Base-by-base conservation (phyloP, 2,329 filamentous ascomycete genomes). In the Trichoderma hamatum region DNA sequence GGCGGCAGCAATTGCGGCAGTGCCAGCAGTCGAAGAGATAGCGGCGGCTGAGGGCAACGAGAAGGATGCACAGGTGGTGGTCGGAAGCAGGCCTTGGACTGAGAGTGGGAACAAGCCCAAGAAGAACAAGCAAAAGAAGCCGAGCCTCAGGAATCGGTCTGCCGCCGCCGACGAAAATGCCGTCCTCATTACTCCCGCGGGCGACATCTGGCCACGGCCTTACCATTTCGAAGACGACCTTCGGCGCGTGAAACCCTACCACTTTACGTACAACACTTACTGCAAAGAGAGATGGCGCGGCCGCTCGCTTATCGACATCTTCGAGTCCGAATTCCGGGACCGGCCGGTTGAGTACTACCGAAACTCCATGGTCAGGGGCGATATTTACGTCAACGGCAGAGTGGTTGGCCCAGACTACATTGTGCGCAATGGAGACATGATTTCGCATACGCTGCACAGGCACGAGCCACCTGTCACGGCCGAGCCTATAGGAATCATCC, bases 231-330 rank as follows among this genome's bases (percentile, higher is more conserved):
- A 97, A 74, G 90, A 91, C 73, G 94, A 92, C 10, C 82, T 99
- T 71, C 90, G 94, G 62, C 90, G 93, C 72, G 91, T 97, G 36
- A 86, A 85, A 54, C 95, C 95, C 3, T 98, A 99, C 78, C 89
- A 96, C 78, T 97, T 86, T 79, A 97, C 94, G 3, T 97, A 97
- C 84, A 96, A 97, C 77, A 97, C 95, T 0, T 93, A 89, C 82
- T 96, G 92, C 84, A 99, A 98, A 81, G 87, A 97, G 81, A 86
- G 96, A 79, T 99, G 96, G 96, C 88, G 95, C 67, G 92, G 90
- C 36, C 86, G 93, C 46, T 86, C 87, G 70, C 83, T 99, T 58
- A 84, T 97, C 63, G 93, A 97, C 59, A 92, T 99, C 59, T 99
- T 97, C 80, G 86, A 90, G 55, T 90, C 90, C 77, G 96, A 99